These are phyloP conservation scores for Coemansia brasiliensis DNA, from an alignment of 192 early-diverging fungal species.

Conservation along the genomic window DNA sequence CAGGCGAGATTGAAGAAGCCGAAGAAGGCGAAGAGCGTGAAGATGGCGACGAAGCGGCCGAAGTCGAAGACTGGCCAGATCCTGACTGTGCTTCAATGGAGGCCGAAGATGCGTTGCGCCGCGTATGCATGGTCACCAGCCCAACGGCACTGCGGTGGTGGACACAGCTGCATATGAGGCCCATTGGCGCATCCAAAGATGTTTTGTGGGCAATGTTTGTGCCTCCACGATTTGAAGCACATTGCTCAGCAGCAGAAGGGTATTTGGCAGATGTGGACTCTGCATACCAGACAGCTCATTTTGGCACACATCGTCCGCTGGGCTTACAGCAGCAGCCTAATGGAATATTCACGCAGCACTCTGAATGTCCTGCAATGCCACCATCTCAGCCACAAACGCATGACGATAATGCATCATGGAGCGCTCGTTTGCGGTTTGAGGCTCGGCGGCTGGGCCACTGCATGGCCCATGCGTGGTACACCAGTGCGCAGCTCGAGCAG, in stretches of 20 bases:
- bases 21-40: conserved; percentile 53
- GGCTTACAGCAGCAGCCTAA: background rate
- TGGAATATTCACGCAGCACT: conserved; percentile 20
- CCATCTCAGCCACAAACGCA: conserved; percentile 1
- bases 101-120: conserved; percentile 48
- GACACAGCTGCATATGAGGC: conserved; percentile 51
- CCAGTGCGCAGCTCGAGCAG: conserved; percentile 39
- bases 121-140: conserved; percentile 36
- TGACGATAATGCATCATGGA: conserved; percentile 12
- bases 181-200: conserved; percentile 47
- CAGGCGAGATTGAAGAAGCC: conserved; percentile 50
- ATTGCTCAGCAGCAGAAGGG: conserved; percentile 18
- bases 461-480: conserved; percentile 41
- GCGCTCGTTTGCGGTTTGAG: conserved; percentile 25
- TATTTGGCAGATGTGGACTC: conserved; percentile 44
- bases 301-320: conserved; percentile 42
- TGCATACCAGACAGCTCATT: conserved; percentile 43
- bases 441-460: conserved; percentile 31
- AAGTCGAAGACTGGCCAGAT: conserved; percentile 41
- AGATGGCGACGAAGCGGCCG: conserved; percentile 25
- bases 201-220: conserved; percentile 41
- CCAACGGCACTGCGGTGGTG: conserved; percentile 48
- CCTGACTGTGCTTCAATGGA: conserved; percentile 32
- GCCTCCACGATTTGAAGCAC: conserved; percentile 5
- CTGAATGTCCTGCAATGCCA: conserved; percentile 3